Conservation (phyloP, 1,284 basidiomycete species). For the Moesziomyces sp. region DNA sequence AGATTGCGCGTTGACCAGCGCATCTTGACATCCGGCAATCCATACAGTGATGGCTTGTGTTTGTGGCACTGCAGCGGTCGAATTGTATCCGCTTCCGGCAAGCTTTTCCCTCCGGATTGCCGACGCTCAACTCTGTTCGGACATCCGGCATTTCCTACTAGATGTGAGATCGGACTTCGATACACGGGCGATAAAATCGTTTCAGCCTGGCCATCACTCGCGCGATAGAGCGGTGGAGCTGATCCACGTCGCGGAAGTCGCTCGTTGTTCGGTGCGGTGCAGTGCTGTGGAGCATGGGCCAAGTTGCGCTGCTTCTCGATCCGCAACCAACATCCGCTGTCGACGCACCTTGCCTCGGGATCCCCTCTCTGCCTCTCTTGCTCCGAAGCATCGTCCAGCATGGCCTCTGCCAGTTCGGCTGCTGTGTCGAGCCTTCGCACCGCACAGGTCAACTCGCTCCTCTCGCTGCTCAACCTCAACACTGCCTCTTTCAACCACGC, state of each 20-base stretch:
- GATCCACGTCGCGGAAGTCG: not conserved
- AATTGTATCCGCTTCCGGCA: not conserved
- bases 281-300: not conserved
- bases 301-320: not conserved
- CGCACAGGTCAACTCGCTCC: constrained; percentile 60
- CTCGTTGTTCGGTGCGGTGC: too few species aligned
- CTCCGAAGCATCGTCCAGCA: constrained; percentile 1
- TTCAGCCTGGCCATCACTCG: not conserved
- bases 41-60: too few species aligned
- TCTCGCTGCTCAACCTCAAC: constrained; percentile 65
- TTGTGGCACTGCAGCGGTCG: too few species aligned
- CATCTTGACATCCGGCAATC: too few species aligned
- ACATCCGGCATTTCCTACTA: not conserved
- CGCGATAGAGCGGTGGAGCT: not conserved
- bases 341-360: not conserved
- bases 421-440: constrained; percentile 48
- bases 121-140: not conserved
- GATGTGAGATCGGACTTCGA: not conserved
- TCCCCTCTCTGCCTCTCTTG: not conserved
- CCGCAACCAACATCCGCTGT: too few species aligned
- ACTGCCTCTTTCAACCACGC: constrained; percentile 49
- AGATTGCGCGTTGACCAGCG: too few species aligned
- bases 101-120: not conserved
- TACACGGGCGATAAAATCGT: too few species aligned
- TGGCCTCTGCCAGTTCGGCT: constrained; percentile 28